Base-by-base conservation (phyloP, 2,329 filamentous ascomycete genomes). In the Berkeleyomyces rouxiae region DNA sequence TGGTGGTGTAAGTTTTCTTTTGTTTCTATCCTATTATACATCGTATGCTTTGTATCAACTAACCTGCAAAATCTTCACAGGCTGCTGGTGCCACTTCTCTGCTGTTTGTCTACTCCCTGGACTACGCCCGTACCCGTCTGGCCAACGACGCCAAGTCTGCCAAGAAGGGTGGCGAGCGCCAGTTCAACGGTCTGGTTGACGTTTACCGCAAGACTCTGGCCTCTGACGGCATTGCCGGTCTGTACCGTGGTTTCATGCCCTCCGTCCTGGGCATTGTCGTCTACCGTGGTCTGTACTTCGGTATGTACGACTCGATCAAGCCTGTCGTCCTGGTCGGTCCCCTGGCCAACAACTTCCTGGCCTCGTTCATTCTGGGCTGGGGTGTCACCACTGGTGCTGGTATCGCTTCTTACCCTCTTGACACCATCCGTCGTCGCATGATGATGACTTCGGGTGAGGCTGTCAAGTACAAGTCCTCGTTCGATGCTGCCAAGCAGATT, bases 221-320 rank as follows among this genome's bases (percentile, higher is more conserved):
- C 72, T 88, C 90, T 73, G 93, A 99, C 78, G 93, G 93, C 95
- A 83, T 99, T 81, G 88, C 86, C 75, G 93, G 93, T 95, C 91
- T 99, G 75, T 99, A 99, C 90, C 93, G 93, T 95, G 93, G 93
- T 84, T 99, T 99, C 88, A 90, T 91, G 84, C 93, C 95, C 78
- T 99, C 93, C 74, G 93, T 99, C 75, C 84, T 88, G 79, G 93
- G 93, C 87, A 99, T 99, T 79, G 79, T 99, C 74, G 93, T 99
- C 82, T 99, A 99, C 90, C 93, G 93, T 90, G 93, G 93, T 96
- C 90, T 99, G 73, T 99, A 99, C 91, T 99, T 99, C 88, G 93
- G 93, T 77, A 88, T 99, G 88, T 99, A 99, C 90, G 93, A 99
- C 83, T 99, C 93, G 72, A 86, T 99, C 85, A 99, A 99, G 90